Conservation (phyloP, 2,329 filamentous ascomycete species). For the Talaromyces atroroseus region DNA sequence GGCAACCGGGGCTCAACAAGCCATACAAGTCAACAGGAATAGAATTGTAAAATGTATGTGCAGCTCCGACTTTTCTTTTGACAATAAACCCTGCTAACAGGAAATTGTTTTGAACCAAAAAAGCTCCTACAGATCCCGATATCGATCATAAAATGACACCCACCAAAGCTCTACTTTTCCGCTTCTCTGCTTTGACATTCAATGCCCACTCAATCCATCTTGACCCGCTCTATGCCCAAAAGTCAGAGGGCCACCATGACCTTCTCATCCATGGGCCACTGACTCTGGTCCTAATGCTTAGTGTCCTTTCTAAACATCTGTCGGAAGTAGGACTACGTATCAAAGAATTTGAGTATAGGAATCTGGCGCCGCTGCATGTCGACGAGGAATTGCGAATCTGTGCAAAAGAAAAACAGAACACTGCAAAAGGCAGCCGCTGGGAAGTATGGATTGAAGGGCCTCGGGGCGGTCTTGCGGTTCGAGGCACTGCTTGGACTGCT, state of each 20-base stretch:
- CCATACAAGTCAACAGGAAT: slow-evolving; percentile 18
- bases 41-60: slow-evolving; percentile 34
- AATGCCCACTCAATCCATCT: slow-evolving; percentile 92
- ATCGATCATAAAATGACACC: slow-evolving; percentile 60
- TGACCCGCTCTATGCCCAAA: slow-evolving; percentile 63
- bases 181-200: slow-evolving; percentile 84
- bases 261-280: slow-evolving; percentile 85
- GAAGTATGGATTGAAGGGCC: slow-evolving; percentile 62
- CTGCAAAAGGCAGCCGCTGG: slow-evolving; percentile 36
- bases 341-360: slow-evolving; percentile 65
- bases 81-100: slow-evolving; percentile 18
- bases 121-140: slow-evolving; percentile 48
- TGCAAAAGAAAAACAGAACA: slow-evolving; percentile 47
- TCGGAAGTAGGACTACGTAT: slow-evolving; percentile 36
- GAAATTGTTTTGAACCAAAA: slow-evolving; percentile 6
- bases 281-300: slow-evolving; percentile 69
- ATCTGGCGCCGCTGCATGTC: slow-evolving; percentile 74
- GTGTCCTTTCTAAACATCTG: slow-evolving; percentile 57
- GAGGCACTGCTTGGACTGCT: slow-evolving; percentile 44
- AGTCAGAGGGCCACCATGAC: slow-evolving; percentile 67
- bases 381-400: slow-evolving; percentile 67
- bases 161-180: slow-evolving; percentile 68
- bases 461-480: slow-evolving; percentile 59
- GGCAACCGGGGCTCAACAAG: slow-evolving; percentile 19
- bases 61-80: slow-evolving; percentile 13